A percentile compares a stretch with the other conserved stretches of the same genome.
These are phyloP conservation scores for Carex kokanica DNA, from an alignment of 176 grass and related monocot genomes.

Conservation along the genomic window DNA sequence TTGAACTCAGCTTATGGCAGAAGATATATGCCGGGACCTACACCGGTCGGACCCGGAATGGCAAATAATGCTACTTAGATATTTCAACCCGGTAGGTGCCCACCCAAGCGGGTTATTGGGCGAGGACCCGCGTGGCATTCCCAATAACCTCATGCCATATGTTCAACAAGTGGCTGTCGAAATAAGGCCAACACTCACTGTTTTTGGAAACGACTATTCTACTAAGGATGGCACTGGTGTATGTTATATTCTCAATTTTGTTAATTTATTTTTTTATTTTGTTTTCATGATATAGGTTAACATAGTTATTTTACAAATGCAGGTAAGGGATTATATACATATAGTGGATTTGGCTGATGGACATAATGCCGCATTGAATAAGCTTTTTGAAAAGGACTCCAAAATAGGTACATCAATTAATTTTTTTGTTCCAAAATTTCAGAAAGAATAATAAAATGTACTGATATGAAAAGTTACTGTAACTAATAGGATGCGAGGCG, in stretches of 20 bases:
- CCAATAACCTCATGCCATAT: conserved; percentile 97
- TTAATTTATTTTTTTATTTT: neutral
- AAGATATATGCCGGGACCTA: conserved; percentile 88
- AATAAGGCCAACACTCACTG: conserved; percentile 69
- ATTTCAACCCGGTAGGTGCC: conserved; percentile 95
- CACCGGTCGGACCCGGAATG: conserved; percentile 71
- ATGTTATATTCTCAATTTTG: conserved; percentile 23
- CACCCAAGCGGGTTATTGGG: conserved; percentile 89
- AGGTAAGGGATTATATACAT: conserved; percentile 96
- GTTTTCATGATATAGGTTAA: conserved; percentile 13
- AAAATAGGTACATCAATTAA: conserved; percentile 53
- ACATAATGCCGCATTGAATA: conserved; percentile 75
- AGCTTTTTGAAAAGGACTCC: conserved; percentile 76
- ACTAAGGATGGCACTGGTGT: conserved; percentile 97
- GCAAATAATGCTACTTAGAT: conserved; percentile 90
- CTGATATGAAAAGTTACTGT: conserved; percentile 16
- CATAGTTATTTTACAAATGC: conserved; percentile 18
- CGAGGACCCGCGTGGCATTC: conserved; percentile 85
- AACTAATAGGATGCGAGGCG: conserved; percentile 68
- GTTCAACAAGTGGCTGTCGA: conserved; percentile 99
- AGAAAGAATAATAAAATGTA: neutral
- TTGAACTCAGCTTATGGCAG: conserved; percentile 64
- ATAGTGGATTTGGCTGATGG: conserved; percentile 91
- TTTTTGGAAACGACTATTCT: conserved; percentile 88
- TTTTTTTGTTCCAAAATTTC: conserved; percentile 10